These are phyloP conservation scores for Meyerozyma smithsonii DNA, from an alignment of 1,139 yeast species.

Conservation along the genomic window DNA sequence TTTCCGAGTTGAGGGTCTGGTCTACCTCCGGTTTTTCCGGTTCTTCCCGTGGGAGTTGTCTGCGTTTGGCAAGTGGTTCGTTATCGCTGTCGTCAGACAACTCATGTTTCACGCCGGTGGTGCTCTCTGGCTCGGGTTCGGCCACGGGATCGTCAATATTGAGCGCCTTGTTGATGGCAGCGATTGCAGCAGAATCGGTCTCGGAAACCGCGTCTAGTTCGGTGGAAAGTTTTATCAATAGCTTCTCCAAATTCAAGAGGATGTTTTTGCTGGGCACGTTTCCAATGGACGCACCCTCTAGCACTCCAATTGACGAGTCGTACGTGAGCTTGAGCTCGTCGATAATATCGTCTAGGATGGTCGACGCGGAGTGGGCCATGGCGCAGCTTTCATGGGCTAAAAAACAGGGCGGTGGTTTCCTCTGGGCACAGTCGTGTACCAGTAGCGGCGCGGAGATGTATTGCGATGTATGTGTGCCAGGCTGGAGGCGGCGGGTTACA, in stretches of 20 bases:
- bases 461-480: background rate
- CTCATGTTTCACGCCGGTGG: constrained; percentile 8
- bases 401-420: background rate
- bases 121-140: constrained; percentile 7
- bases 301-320: constrained; percentile 54
- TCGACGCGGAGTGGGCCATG: constrained; percentile 28
- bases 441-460: background rate
- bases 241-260: constrained; percentile 42
- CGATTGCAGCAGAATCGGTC: constrained; percentile 38
- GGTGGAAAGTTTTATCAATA: constrained; percentile 43
- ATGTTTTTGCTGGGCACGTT: constrained; percentile 43
- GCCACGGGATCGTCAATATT: constrained; percentile 10
- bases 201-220: constrained; percentile 45
- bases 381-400: constrained; percentile 1
- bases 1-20: constrained; percentile 16
- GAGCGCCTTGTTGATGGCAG: constrained; percentile 15
- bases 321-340: constrained; percentile 49
- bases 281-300: constrained; percentile 54
- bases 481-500: background rate
- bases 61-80: constrained; percentile 8
- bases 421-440: background rate
- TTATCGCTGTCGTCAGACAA: constrained; percentile 5
- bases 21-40: background rate
- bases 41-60: constrained; percentile 1
- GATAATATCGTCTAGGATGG: constrained; percentile 48